Conservation (phyloP, 164 flowering plant species). For the Kalanchoe fedtschenkoi region DNA sequence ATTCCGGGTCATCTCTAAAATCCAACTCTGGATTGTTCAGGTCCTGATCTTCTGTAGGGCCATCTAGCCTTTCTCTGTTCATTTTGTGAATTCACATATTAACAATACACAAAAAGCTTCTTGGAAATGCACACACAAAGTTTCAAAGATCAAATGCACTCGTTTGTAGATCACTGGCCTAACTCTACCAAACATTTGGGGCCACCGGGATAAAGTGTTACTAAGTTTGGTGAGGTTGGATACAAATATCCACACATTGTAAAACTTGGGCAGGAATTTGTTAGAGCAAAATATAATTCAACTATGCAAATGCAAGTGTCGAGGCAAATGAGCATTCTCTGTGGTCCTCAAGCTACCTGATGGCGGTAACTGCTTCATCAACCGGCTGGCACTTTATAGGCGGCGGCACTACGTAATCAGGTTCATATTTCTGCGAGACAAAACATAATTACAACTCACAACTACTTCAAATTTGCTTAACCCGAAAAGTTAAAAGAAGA, state of each 20-base stretch:
- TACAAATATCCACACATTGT: background rate
- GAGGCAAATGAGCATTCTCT: too few species aligned
- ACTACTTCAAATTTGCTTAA: background rate
- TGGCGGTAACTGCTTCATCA: background rate
- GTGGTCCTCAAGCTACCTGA: slow-evolving; percentile 6
- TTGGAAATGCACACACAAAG: background rate
- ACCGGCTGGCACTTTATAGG: background rate
- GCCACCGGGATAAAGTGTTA: background rate
- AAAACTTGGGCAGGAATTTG: background rate
- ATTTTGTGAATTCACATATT: background rate
- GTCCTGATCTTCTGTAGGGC: background rate
- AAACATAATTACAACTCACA: too few species aligned
- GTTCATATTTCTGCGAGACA: background rate
- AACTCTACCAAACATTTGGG: background rate
- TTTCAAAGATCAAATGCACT: background rate
- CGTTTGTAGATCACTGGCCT: background rate
- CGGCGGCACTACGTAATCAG: background rate
- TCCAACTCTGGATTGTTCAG: background rate
- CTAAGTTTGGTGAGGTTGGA: slow-evolving; percentile 1
- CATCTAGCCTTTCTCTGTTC: slow-evolving; percentile 1
- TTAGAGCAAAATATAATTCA: background rate
- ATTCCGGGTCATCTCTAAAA: background rate
- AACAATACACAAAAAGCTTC: background rate
- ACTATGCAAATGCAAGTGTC: background rate
- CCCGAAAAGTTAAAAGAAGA: background rate